Evolutionary conservation across 2,329 filamentous ascomycete genomes (phyloP).

Genomic region (Nectriaceae sp.): DNA sequence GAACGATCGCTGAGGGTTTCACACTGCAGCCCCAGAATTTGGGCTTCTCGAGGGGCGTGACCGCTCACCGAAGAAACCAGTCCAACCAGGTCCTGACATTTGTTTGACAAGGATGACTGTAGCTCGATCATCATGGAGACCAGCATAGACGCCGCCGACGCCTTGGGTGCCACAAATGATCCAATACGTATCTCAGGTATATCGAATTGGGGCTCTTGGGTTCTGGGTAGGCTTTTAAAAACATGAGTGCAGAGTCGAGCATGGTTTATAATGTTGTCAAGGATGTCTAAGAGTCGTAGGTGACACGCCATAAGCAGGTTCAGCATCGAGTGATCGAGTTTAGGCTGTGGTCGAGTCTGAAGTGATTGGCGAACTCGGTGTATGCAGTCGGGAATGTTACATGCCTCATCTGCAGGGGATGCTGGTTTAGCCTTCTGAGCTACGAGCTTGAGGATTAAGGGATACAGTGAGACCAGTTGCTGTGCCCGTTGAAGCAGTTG

Average conservation of each 20-base stretch:
- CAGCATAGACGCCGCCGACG: conserved; percentile 36
- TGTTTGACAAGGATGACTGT: conserved; percentile 24
- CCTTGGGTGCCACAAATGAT: conserved; percentile 36
- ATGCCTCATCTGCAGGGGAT: conserved; percentile 16
- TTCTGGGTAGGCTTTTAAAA: conserved; percentile 26
- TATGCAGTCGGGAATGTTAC: conserved; percentile 36
- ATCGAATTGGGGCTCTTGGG: conserved; percentile 34
- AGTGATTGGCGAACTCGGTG: conserved; percentile 25
- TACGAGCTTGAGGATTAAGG: conserved; percentile 26
- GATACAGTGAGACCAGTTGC: conserved; percentile 38
- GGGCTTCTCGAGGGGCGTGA: conserved; percentile 17
- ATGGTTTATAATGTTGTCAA: conserved; percentile 36
- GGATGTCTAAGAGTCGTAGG: conserved; percentile 36
- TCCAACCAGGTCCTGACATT: conserved; percentile 13
- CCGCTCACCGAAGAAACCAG: conserved; percentile 7
- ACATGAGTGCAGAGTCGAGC: conserved; percentile 35
- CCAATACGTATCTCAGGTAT: conserved; percentile 45
- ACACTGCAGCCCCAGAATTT: conserved; percentile 29
- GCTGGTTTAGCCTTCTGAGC: conserved; percentile 8
- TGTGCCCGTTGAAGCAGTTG: conserved; percentile 37
- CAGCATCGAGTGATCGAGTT: conserved; percentile 38
- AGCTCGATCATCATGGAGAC: conserved; percentile 35
- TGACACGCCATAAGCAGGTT: conserved; percentile 41
- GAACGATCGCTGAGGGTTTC: conserved; percentile 25
- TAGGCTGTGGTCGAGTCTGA: conserved; percentile 8